Evolutionary conservation across 2,329 filamentous ascomycete genomes (phyloP).

Genomic region (Trichoderma sp.): DNA sequence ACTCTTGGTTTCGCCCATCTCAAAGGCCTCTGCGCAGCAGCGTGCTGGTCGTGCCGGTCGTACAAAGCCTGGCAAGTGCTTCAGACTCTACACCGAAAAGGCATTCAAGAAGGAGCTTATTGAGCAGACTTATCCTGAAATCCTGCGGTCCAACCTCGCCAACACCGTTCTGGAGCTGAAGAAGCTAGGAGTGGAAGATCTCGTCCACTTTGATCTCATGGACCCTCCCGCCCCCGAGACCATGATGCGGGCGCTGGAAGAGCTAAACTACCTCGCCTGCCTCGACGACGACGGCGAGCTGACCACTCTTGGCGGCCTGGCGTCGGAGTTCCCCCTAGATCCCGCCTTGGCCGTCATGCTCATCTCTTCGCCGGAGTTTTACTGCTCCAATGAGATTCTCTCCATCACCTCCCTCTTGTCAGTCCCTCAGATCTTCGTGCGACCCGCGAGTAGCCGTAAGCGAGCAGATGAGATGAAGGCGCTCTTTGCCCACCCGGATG

Average conservation of each 20-base stretch:
- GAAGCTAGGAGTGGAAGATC: conserved; percentile 91
- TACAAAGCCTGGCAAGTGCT: conserved; percentile 97
- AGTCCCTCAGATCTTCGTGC: conserved; percentile 89
- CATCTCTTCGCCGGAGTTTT: conserved; percentile 95
- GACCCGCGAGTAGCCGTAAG: conserved; percentile 80
- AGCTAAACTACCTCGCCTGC: conserved; percentile 95
- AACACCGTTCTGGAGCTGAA: conserved; percentile 96
- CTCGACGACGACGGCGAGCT: conserved; percentile 95
- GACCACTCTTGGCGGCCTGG: conserved; percentile 78
- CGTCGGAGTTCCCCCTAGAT: conserved; percentile 94
- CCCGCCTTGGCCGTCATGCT: conserved; percentile 95
- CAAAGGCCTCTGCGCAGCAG: conserved; percentile 95
- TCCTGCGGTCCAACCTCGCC: conserved; percentile 88
- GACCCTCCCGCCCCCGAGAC: conserved; percentile 97
- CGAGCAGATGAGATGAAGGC: conserved; percentile 97
- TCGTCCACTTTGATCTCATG: conserved; percentile 99
- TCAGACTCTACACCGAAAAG: conserved; percentile 89
- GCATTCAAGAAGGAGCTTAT: conserved; percentile 98
- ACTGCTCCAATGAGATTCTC: conserved; percentile 96
- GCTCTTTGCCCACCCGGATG: conserved; percentile 86
- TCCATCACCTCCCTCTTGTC: conserved; percentile 92
- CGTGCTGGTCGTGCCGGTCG: conserved; percentile 98
- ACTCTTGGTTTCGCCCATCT: conserved; percentile 94
- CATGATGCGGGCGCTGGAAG: conserved; percentile 94
- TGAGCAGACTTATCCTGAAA: conserved; percentile 94